A percentile compares a stretch with the other conserved stretches of the same genome.
Evolutionary conservation across 129 eudicot species (phyloP).

Genomic region (Sambucus nigra): DNA sequence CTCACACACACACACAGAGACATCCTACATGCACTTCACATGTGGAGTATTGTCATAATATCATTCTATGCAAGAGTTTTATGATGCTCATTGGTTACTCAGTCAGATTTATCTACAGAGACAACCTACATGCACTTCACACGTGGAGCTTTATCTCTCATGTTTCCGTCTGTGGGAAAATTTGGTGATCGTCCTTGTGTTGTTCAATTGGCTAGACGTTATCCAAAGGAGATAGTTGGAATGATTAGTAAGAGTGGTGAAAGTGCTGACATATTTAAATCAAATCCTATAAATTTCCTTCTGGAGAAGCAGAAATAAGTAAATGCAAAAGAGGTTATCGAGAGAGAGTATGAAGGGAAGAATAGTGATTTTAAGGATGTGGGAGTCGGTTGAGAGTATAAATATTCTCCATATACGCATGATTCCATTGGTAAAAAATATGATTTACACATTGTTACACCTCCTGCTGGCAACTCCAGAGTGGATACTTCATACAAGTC

Average conservation of each 20-base stretch:
- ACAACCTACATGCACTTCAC: no score
- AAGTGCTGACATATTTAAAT: no score
- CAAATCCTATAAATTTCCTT: slow-evolving; percentile 11
- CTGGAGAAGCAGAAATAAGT: slow-evolving; percentile 14
- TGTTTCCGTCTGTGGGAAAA: slow-evolving; percentile 16
- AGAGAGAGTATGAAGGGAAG: slow-evolving; percentile 7
- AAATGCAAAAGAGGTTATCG: no score
- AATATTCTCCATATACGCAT: no score
- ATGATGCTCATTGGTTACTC: slow-evolving; percentile 20
- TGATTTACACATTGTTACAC: neutral
- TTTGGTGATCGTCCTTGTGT: slow-evolving; percentile 13
- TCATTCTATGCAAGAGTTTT: slow-evolving; percentile 11
- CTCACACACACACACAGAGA: no score
- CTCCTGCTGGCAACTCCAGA: slow-evolving; percentile 7
- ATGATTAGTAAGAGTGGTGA: slow-evolving; percentile 23
- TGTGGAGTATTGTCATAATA: slow-evolving; percentile 5
- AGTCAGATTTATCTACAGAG: slow-evolving; percentile 60
- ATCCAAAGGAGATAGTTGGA: slow-evolving; percentile 13
- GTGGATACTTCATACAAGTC: no score
- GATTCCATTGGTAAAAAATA: neutral
- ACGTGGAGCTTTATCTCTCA: slow-evolving; percentile 13
- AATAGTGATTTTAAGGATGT: slow-evolving; percentile 3
- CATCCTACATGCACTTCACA: no score
- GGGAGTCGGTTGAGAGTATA: slow-evolving; percentile 11
- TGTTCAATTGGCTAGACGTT: slow-evolving; percentile 16